Base-by-base conservation (phyloP, 2,329 filamentous ascomycete genomes). In the Akanthomyces dipterigenus region DNA sequence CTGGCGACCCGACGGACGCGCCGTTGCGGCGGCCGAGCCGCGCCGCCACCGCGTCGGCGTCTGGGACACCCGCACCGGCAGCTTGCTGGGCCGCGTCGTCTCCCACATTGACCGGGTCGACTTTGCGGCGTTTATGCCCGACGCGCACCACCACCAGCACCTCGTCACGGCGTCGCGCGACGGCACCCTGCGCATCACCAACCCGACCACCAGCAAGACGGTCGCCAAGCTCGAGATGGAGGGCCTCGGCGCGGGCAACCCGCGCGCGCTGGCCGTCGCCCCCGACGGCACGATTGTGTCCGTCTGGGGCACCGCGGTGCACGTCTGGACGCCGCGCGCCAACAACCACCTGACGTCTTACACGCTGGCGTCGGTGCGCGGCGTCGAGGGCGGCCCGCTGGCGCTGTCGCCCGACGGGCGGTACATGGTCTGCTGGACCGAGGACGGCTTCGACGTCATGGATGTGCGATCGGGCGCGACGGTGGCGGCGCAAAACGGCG, bases 391-490 rank as follows among this genome's bases (percentile, higher is more conserved):
- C 28, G 78, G 75, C 75, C 76, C 76, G 22, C 65, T 78, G 56
- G 70, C 68, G 42, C 69, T 77, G 36, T 78, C 76, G 4, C 67
- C 72, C 1, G 74, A 78, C 63, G 71, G 71, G 26, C 64, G 70
- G 48, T 76, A 71, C 63, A 67, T 78, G 66, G 69, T 67, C 20
- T 75, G 73, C 63, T 69, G 76, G 62, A 78, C 73, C 0, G 76
- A 78, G 57, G 70, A 72, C 3, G 76, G 76, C 7, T 73, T 78
- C 57, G 76, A 78, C 24, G 65, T 78, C 20, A 74, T 75, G 67
- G 74, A 78, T 14, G 65, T 75, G 28, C 63, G 63, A 11, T 72
- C 74, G 1, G 76, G 76, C 2, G 48, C 3, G n/a, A 64, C 76
- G 1, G 62, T 73, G 0, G 72, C 70, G 18, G 71, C 71, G 26